A percentile compares a stretch with the other conserved stretches of the same genome.
Evolutionary conservation across 495 filamentous ascomycete genomes (phyloP).

Genomic region (Hyaloscypha hepaticicola): DNA sequence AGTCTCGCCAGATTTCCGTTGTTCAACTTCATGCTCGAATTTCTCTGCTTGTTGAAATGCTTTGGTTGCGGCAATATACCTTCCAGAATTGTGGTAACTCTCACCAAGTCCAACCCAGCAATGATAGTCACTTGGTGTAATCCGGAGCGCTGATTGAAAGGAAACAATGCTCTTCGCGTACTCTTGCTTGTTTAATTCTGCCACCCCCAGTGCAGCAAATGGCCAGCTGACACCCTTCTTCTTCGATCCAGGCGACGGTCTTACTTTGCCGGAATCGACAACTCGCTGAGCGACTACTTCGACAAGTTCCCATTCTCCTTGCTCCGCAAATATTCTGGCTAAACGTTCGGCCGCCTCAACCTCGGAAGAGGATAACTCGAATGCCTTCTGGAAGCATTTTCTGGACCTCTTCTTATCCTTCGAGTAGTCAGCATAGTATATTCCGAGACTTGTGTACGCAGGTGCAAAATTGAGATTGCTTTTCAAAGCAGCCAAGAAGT

Average conservation of each 20-base stretch:
- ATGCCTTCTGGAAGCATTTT: conserved; percentile 93
- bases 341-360: conserved; percentile 85
- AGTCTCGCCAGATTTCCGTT: conserved; percentile 51
- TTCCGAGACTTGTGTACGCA: conserved; percentile 88
- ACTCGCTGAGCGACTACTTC: conserved; percentile 89
- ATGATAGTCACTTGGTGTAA: conserved; percentile 82
- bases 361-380: conserved; percentile 88
- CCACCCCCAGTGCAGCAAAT: conserved; percentile 92
- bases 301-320: conserved; percentile 93
- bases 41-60: conserved; percentile 79
- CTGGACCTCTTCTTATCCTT: conserved; percentile 81
- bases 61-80: conserved; percentile 89
- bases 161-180: conserved; percentile 83
- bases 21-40: conserved; percentile 56
- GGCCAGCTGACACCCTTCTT: conserved; percentile 93
- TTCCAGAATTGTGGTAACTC: conserved; percentile 90
- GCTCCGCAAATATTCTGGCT: conserved; percentile 79
- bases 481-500: conserved; percentile 81
- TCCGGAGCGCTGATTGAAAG: conserved; percentile 86
- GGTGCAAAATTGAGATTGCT: conserved; percentile 88
- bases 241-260: conserved; percentile 86
- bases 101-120: conserved; percentile 96
- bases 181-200: conserved; percentile 92
- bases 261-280: conserved; percentile 86
- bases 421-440: conserved; percentile 91